Conservation (phyloP, 2,329 filamentous ascomycete species). For the Arthrinium phaeospermum region DNA sequence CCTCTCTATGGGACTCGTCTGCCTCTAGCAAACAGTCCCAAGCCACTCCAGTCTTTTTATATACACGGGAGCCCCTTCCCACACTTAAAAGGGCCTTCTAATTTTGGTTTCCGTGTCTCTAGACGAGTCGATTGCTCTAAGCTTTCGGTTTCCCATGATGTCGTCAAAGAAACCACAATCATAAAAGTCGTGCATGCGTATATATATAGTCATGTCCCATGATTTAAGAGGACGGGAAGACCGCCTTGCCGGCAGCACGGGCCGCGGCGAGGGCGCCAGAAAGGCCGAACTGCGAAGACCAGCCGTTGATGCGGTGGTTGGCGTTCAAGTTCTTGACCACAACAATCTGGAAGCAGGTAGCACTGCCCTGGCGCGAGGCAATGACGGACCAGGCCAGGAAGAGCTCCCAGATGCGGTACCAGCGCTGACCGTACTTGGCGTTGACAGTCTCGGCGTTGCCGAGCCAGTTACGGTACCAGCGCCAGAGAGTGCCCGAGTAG, state of each 20-base stretch:
- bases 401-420: conserved; percentile 94
- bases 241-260: conserved; percentile 21
- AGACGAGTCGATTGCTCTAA: background rate
- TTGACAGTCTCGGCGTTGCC: conserved; percentile 87
- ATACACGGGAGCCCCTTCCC: background rate
- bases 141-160: background rate
- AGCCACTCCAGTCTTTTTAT: background rate
- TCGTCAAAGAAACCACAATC: background rate
- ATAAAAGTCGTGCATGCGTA: background rate
- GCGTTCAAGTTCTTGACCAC: conserved; percentile 91
- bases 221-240: conserved; percentile 6
- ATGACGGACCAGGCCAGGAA: conserved; percentile 89
- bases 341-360: conserved; percentile 86
- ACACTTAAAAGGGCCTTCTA: background rate
- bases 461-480: conserved; percentile 98
- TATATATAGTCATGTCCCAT: background rate
- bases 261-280: conserved; percentile 22
- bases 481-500: conserved; percentile 92
- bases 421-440: conserved; percentile 89
- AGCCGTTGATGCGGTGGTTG: conserved; percentile 79
- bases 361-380: conserved; percentile 80
- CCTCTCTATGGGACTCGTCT: background rate
- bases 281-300: conserved; percentile 72
- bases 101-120: background rate
- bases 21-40: background rate